Conservation (phyloP, 2,329 filamentous ascomycete genomes). For the Fusarium annulatum region DNA sequence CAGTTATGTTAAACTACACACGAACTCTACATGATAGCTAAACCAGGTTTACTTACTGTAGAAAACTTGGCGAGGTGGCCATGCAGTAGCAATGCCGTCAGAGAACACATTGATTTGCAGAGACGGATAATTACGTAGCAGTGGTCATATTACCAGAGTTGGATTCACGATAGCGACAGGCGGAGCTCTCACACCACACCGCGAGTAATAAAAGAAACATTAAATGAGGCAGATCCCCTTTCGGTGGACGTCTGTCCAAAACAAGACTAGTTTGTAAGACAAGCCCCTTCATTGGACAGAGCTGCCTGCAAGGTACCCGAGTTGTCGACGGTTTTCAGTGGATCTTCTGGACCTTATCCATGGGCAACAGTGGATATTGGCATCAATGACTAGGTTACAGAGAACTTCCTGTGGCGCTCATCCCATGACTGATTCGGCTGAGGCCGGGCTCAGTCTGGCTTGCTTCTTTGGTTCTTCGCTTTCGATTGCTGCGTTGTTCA, state of each 20-base stretch:
- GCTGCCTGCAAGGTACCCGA: conserved; percentile 41
- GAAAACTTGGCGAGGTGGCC: neutral
- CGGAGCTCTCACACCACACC: conserved; percentile 25
- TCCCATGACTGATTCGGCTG: conserved; percentile 28
- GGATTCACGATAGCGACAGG: conserved; percentile 36
- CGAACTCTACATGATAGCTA: conserved; percentile 5
- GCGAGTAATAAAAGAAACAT: conserved; percentile 34
- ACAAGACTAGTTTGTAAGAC: conserved; percentile 25
- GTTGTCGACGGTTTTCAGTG: conserved; percentile 31
- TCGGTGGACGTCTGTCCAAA: conserved; percentile 27
- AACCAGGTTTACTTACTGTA: neutral
- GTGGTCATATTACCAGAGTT: neutral
- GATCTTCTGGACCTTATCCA: conserved; percentile 14
- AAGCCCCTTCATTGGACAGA: conserved; percentile 25
- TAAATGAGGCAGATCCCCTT: conserved; percentile 45
- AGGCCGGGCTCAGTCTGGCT: conserved; percentile 19
- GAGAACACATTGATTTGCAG: conserved; percentile 24
- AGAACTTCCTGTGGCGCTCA: conserved; percentile 31
- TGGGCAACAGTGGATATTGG: conserved; percentile 6
- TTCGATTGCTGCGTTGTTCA: conserved; percentile 15
- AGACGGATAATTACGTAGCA: conserved; percentile 23
- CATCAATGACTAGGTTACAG: neutral
- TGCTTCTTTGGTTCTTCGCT: conserved; percentile 22
- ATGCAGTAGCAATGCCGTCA: neutral
- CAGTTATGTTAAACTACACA: conserved; percentile 28